Percentiles rank a stretch among this genome's conserved stretches.
These are phyloP conservation scores for Schwanniomyces sp. DNA, from an alignment of 805 yeast species.

Conservation along the genomic window DNA sequence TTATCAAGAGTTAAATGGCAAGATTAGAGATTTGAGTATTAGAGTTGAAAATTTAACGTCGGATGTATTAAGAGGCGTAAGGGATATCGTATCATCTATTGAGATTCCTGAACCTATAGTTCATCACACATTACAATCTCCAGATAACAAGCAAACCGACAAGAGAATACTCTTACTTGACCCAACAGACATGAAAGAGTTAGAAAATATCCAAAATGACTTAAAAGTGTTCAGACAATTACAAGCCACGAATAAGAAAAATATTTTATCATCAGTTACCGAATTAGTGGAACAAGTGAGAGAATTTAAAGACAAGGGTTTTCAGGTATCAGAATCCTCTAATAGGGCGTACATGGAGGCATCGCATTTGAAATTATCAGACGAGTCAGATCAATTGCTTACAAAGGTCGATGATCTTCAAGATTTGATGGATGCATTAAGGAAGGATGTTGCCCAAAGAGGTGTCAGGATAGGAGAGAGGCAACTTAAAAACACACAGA, in stretches of 20 bases:
- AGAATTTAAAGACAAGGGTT: constrained; percentile 50
- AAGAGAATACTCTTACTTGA: neutral
- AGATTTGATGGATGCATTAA: constrained; percentile 83
- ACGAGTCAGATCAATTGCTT: constrained; percentile 71
- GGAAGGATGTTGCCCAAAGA: constrained; percentile 89
- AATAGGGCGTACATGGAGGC: constrained; percentile 67
- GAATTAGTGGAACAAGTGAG: constrained; percentile 46
- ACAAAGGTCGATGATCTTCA: constrained; percentile 88
- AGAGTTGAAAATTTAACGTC: constrained; percentile 16
- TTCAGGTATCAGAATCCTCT: constrained; percentile 35
- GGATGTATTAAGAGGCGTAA: constrained; percentile 15
- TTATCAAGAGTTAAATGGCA: constrained; percentile 20
- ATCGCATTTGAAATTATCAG: constrained; percentile 71
- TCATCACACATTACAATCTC: neutral
- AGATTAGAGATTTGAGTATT: constrained; percentile 11
- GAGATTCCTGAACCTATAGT: constrained; percentile 14
- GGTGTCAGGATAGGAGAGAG: constrained; percentile 80
- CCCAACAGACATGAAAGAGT: constrained; percentile 19
- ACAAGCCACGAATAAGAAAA: constrained; percentile 44
- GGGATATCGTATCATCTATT: constrained; percentile 17
- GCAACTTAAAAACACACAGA: constrained; percentile 64
- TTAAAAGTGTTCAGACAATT: constrained; percentile 59
- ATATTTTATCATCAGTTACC: constrained; percentile 42
- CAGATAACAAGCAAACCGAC: neutral
- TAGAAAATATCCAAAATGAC: constrained; percentile 55